Evolutionary conservation across 805 yeast genomes (phyloP), one percentile per base, ranked within the genome.

Genomic region (Blastobotrys parvus): DNA sequence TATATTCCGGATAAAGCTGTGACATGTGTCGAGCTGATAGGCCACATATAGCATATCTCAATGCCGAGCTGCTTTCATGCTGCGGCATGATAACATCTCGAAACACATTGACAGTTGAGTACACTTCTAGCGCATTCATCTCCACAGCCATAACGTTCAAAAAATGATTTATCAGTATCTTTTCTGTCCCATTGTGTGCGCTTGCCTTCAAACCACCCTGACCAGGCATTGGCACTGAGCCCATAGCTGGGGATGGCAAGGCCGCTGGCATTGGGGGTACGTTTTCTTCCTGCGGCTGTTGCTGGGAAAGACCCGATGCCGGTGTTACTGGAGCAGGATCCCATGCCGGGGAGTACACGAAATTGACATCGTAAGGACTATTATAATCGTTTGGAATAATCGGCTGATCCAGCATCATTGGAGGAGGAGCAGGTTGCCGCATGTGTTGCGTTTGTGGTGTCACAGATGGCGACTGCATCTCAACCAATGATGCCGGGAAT

Each of bases 1-100:
- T 38, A 22, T 44, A 44, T 8, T 35, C 41, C 3, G 48, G 43
- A 41, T 35, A 29, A 16, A 20, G 22, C 20, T 27, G 27, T 13
- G 45, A 20, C 35, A 49, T 27, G 25, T 47, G 35, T 7, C 27
- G 35, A 19, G 53, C 53, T 8, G 53, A 27, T 10, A 49, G 27
- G 8, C 45, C 46, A 29, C 53, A 49, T 7, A 47, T 29, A 25
- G 53, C 53, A 17, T 33, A 35, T 33, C 45, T 45, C 32, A 47
- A 38, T 19, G 48, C 34, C 11, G 37, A 27, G 15, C 32, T 29
- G 4, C 39, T 27, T 16, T 27, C 22, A n/a, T 23, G 16, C 13
- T 18, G n/a, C 7, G 52, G 46, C 13, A 35, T 17, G 19, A 46
- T 39, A 22, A 40, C 38, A 17, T 47, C 52, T 2, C 44, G 27